Conservation (phyloP, 176 grass and related monocot species). For the Dendrocalamus sinicus region DNA sequence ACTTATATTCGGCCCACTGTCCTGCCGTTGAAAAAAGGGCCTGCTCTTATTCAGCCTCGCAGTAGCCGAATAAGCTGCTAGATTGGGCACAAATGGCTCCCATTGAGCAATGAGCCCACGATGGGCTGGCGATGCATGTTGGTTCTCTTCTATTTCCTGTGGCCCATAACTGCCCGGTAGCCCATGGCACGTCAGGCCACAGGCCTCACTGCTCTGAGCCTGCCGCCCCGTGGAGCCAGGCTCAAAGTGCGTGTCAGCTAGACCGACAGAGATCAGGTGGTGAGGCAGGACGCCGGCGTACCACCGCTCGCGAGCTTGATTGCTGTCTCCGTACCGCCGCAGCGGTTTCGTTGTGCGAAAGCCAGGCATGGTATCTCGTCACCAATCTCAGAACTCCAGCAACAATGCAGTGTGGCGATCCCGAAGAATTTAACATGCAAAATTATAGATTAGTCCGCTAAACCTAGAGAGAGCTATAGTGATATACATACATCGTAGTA, state of each 20-base stretch:
- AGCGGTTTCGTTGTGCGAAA: neutral
- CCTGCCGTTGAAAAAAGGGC: neutral
- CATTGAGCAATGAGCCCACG: no score
- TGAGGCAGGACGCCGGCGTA: constrained; percentile 22
- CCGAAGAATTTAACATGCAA: neutral
- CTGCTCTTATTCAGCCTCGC: no score
- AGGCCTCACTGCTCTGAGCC: neutral
- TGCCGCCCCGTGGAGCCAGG: no score
- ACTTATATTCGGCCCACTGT: neutral
- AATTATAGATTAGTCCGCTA: neutral
- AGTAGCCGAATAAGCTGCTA: no score
- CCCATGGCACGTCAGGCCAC: neutral
- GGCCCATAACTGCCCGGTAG: no score
- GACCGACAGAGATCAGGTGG: constrained; percentile 16
- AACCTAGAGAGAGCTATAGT: no score
- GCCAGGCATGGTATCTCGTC: neutral
- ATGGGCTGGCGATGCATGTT: no score
- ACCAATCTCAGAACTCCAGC: neutral
- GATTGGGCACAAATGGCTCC: no score
- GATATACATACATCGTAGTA: no score
- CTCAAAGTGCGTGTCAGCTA: neutral
- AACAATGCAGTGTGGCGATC: neutral
- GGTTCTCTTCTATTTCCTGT: no score
- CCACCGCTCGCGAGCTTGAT: neutral
- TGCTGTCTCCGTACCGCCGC: neutral